phyloP scores from a whole-genome alignment of 164 flowering plant genomes.

The Dillenia turbinata region DNA sequence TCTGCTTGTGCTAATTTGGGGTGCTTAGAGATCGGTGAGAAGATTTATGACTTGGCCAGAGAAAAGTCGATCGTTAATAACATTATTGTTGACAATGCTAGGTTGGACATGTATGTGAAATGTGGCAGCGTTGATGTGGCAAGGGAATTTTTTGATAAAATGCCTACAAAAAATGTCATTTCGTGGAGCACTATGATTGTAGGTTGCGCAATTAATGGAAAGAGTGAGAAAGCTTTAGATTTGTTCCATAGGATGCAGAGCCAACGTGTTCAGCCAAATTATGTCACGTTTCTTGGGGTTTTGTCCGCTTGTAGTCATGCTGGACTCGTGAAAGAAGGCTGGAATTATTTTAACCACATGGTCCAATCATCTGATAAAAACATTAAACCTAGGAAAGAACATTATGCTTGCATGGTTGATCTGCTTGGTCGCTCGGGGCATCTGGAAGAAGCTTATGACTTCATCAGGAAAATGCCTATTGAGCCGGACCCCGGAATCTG shows the following conservation, averaged over 20 bases:
- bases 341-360: constrained; percentile 30
- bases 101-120: constrained; percentile 37
- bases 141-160: constrained; percentile 24
- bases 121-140: constrained; percentile 33
- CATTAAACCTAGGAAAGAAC: constrained; percentile 32
- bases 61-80: constrained; percentile 21
- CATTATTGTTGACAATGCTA: constrained; percentile 30
- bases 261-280: constrained; percentile 28
- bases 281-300: constrained; percentile 36
- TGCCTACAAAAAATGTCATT: constrained; percentile 30
- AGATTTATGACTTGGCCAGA: constrained; percentile 17
- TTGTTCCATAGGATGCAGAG: constrained; percentile 33
- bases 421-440: constrained; percentile 45
- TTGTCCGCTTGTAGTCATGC: constrained; percentile 45
- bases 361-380: constrained; percentile 15
- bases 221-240: constrained; percentile 25
- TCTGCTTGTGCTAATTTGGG: constrained; percentile 39
- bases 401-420: constrained; percentile 52
- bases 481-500: constrained; percentile 35
- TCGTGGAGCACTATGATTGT: constrained; percentile 48
- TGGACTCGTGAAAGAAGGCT: constrained; percentile 34
- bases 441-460: constrained; percentile 35
- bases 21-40: constrained; percentile 29
- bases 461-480: constrained; percentile 33
- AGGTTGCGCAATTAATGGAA: constrained; percentile 41